Percentiles rank a stretch among this genome's conserved stretches.
phyloP scores from a whole-genome alignment of 2,329 filamentous ascomycete species.

The Onygenales sp. region DNA sequence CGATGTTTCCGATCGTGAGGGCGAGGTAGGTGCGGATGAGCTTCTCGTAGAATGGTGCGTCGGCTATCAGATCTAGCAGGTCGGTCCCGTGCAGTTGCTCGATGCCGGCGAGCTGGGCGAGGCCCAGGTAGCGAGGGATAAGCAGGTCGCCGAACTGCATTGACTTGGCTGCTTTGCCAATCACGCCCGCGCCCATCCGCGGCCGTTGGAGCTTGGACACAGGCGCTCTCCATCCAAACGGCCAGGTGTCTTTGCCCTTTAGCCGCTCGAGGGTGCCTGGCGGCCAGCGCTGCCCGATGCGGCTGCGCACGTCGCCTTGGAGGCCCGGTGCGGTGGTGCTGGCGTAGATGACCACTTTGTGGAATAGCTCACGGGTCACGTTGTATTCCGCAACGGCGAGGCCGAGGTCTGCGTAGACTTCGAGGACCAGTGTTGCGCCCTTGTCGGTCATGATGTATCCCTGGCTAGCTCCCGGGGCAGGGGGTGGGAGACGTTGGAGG shows the following conservation, averaged over 20 bases:
- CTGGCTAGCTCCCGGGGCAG: neutral
- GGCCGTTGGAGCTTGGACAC: neutral
- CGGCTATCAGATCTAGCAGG: neutral
- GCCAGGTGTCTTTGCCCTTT: neutral
- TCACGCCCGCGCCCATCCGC: neutral
- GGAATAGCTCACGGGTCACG: neutral
- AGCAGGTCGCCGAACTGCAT: neutral
- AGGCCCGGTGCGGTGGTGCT: neutral
- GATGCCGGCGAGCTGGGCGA: neutral
- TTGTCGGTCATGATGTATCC: neutral
- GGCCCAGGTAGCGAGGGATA: neutral
- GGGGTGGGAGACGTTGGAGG: neutral
- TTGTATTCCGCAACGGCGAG: neutral
- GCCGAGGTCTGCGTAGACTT: neutral
- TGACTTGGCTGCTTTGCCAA: neutral
- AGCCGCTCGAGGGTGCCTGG: neutral
- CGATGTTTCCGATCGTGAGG: neutral
- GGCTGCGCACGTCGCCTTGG: no score
- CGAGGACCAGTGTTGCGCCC: neutral
- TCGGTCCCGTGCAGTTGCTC: neutral
- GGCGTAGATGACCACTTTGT: neutral
- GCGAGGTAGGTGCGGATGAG: neutral
- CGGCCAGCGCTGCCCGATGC: no score
- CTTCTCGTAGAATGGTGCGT: neutral
- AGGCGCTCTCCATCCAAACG: neutral